Evolutionary conservation across 2,329 filamentous ascomycete species (phyloP).

Genomic region (Corynespora cassiicola): DNA sequence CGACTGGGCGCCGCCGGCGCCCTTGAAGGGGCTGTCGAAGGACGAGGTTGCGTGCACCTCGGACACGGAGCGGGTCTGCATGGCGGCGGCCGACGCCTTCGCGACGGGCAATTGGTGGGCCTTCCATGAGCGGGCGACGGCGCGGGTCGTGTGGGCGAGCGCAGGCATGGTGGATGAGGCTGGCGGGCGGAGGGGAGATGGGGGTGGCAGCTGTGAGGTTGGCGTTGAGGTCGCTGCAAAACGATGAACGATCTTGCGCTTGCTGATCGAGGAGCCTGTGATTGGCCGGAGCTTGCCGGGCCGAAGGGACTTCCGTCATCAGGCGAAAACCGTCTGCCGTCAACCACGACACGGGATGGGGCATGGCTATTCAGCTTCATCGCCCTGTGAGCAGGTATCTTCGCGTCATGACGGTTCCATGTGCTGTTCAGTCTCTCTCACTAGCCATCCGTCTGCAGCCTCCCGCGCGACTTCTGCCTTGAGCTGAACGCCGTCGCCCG

Average conservation of each 20-base stretch:
- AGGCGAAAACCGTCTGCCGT: too few species aligned
- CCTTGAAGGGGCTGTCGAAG: constrained; percentile 64
- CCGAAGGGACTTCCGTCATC: too few species aligned
- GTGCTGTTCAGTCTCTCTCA: too few species aligned
- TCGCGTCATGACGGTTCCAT: too few species aligned
- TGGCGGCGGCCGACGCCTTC: constrained; percentile 52
- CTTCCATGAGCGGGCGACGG: constrained; percentile 55
- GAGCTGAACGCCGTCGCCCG: too few species aligned
- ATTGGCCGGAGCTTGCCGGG: constrained; percentile 12
- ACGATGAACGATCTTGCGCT: constrained; percentile 14
- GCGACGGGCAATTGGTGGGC: constrained; percentile 54
- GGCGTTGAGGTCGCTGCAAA: too few species aligned
- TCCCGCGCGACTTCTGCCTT: too few species aligned
- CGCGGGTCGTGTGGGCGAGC: constrained; percentile 54
- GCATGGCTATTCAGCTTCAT: too few species aligned
- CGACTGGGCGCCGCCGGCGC: constrained; percentile 50
- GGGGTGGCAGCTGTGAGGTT: constrained; percentile 22
- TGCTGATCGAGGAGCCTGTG: too few species aligned
- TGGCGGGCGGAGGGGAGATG: constrained; percentile 31
- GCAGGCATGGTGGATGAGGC: constrained; percentile 56
- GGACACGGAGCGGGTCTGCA: constrained; percentile 52
- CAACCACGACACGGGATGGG: too few species aligned
- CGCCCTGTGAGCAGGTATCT: too few species aligned
- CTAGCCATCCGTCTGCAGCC: too few species aligned
- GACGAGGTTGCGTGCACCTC: constrained; percentile 47